phyloP scores from a whole-genome alignment of 2,329 filamentous ascomycete species.

The Stemphylium lycopersici region DNA sequence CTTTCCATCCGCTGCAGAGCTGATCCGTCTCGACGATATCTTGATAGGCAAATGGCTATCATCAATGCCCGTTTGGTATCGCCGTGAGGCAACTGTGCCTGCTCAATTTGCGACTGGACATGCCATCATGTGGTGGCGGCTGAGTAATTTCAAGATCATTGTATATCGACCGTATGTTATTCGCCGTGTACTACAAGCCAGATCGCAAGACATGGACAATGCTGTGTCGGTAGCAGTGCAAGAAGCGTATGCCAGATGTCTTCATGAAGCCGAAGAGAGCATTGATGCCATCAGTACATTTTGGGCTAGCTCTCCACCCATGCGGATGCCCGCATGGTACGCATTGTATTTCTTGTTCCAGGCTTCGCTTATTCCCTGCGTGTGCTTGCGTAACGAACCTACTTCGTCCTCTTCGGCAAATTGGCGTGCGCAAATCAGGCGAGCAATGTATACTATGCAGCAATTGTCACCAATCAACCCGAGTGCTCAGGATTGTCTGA shows the following conservation, averaged over 20 bases:
- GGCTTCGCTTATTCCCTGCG: slow-evolving; percentile 56
- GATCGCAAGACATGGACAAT: slow-evolving; percentile 19
- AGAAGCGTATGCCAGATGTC: slow-evolving; percentile 44
- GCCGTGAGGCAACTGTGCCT: slow-evolving; percentile 40
- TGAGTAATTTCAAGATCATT: slow-evolving; percentile 56
- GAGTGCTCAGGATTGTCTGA: slow-evolving; percentile 52
- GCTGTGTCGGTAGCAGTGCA: slow-evolving; percentile 31
- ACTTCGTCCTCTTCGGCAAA: slow-evolving; percentile 43
- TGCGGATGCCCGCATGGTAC: slow-evolving; percentile 54
- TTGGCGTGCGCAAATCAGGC: slow-evolving; percentile 53
- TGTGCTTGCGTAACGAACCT: slow-evolving; percentile 55
- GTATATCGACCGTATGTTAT: slow-evolving; percentile 58
- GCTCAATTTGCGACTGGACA: slow-evolving; percentile 50
- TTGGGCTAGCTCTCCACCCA: slow-evolving; percentile 49
- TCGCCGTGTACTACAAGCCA: slow-evolving; percentile 41
- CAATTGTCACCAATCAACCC: slow-evolving; percentile 50
- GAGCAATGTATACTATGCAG: slow-evolving; percentile 47
- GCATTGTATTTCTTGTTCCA: slow-evolving; percentile 57
- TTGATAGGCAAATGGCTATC: slow-evolving; percentile 50
- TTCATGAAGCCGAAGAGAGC: slow-evolving; percentile 50
- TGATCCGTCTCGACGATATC: slow-evolving; percentile 51
- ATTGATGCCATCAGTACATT: slow-evolving; percentile 50
- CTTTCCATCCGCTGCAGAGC: slow-evolving; percentile 50
- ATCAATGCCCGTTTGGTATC: slow-evolving; percentile 48
- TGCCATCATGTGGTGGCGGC: slow-evolving; percentile 54